Percentiles rank a stretch among this genome's conserved stretches.
Conservation (phyloP, 139 green algal genomes). For the Tetraselmis chui region DNA sequence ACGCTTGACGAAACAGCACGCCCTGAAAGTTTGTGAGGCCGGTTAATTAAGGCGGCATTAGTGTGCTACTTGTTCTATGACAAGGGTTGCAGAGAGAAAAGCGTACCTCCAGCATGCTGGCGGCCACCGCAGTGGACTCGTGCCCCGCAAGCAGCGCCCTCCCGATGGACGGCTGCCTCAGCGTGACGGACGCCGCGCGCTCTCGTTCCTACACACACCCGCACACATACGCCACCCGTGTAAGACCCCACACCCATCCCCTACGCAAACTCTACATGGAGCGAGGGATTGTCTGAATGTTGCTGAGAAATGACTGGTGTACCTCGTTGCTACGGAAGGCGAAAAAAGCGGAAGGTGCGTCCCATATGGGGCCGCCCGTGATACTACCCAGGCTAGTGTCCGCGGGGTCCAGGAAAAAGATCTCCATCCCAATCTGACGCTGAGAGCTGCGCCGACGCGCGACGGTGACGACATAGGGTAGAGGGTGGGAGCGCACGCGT, state of each 20-base stretch:
- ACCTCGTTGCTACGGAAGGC: conserved; percentile 32
- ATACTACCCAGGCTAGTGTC: background rate
- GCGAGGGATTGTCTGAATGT: too few relatives aligned
- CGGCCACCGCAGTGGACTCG: background rate
- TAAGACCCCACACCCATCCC: background rate
- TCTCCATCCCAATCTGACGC: conserved; percentile 54
- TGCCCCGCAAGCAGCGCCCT: background rate
- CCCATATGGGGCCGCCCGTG: conserved; percentile 42
- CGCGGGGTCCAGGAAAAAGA: conserved; percentile 36
- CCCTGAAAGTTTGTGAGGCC: too few relatives aligned
- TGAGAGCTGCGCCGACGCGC: conserved; percentile 59
- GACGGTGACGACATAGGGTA: conserved; percentile 61
- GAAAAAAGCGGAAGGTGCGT: conserved; percentile 69
- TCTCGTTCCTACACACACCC: background rate
- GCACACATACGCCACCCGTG: background rate
- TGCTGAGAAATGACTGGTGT: background rate
- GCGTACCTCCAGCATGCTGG: background rate
- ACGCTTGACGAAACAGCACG: too few relatives aligned
- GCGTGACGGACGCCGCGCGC: background rate
- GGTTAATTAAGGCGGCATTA: too few relatives aligned
- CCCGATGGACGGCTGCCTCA: background rate
- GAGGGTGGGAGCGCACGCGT: conserved; percentile 51
- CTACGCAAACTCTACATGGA: too few relatives aligned
- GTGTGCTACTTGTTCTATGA: too few relatives aligned
- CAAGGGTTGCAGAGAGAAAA: too few relatives aligned